Base-by-base conservation (phyloP, 805 yeast species). In the Nakazawaea laoshanensis region DNA sequence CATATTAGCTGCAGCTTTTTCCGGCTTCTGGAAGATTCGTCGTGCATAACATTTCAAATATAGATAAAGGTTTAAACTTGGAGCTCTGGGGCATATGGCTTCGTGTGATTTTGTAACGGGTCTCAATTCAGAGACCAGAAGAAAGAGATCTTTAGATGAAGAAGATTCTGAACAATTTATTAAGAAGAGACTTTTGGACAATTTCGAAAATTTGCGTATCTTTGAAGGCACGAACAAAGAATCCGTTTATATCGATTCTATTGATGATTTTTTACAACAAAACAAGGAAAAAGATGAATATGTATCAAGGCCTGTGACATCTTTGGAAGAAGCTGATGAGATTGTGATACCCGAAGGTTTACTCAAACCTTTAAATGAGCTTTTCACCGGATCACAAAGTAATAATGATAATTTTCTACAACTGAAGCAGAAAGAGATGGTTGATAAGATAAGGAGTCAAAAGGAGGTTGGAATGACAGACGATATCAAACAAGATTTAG, bases 251-350 rank as follows among this genome's bases (percentile, higher is more conserved):
- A 48, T 50, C 9, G 30, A 44, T 7, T 42, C 40, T 10, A 48
- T 49, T 6, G 55, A 50, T 26, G 48, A 49, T 33, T 49, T 45
- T 30, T 27, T 48, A 15, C 17, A 39, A 16, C 46, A 46, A 4
- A 44, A 47, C 24, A 43, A 44, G 7, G 54, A 49, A 19, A 31
- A 26, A 4, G 16, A 13, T 9, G 41, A 35, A 14, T 19, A 23
- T 11, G 18, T 12, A 11, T 20, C 37, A 3, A 32, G 19, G 10
- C 37, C 32, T 7, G 10, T 35, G 9, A 19, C 33, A 10, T 30
- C 29, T 8, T 26, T 24, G 5, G 35, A 37, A 9, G 29, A 40
- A 9, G 34, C 36, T 4, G 14, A 33, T 22, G 33, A 34, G 14
- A 24, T 43, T 17, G 38, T 31, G 24, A 41, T 43, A 28, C 44